Conservation (phyloP, 768 basidiomycete genomes). For the Mycena venus region DNA sequence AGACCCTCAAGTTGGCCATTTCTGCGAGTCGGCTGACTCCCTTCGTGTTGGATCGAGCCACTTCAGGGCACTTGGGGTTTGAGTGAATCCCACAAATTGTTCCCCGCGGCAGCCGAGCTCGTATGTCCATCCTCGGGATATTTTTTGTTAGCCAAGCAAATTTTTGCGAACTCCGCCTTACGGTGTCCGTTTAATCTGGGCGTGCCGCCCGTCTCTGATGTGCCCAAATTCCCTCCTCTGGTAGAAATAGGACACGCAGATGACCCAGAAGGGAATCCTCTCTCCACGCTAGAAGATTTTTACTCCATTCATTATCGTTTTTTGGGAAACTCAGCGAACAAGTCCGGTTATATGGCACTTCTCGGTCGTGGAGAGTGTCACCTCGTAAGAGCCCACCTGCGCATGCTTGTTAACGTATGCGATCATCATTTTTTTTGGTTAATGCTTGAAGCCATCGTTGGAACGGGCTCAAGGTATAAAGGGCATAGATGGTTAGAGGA, state of each 20-base stretch:
- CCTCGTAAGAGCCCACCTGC: not conserved
- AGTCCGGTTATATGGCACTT: not conserved
- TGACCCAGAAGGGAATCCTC: not conserved
- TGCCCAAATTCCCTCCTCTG: not conserved
- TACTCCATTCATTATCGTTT: not conserved
- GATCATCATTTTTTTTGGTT: not conserved
- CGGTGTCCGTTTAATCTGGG: not conserved
- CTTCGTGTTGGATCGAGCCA: not conserved
- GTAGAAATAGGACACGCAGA: not conserved
- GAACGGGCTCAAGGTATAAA: constrained; percentile 3
- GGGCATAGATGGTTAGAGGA: not conserved
- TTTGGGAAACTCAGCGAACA: not conserved
- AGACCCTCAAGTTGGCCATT: too few species aligned
- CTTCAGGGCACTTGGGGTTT: not conserved
- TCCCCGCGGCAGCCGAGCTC: not conserved
- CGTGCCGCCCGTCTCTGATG: not conserved
- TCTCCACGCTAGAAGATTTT: not conserved
- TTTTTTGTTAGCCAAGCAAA: not conserved
- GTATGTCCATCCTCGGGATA: not conserved
- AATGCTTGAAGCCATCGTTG: not conserved
- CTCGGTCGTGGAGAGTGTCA: not conserved
- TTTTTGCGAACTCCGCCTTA: not conserved
- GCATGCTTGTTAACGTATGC: not conserved
- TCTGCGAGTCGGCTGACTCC: not conserved
- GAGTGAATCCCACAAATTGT: not conserved